A percentile compares a stretch with the other conserved stretches of the same genome.
Conservation (phyloP, 1,284 basidiomycete species). For the Boletus subluridellus region DNA sequence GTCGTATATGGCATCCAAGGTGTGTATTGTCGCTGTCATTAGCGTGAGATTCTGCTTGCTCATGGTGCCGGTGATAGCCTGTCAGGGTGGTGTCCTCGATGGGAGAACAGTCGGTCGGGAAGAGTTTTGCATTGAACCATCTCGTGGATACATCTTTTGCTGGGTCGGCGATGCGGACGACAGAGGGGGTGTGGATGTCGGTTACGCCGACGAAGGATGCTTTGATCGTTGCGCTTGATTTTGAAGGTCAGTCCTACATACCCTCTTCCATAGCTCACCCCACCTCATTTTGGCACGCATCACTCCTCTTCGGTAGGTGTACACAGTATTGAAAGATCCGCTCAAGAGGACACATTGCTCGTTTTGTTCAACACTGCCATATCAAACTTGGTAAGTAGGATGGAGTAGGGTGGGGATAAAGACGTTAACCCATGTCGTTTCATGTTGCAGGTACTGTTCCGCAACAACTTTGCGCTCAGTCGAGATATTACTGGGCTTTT, state of each 20-base stretch:
- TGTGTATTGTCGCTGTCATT: slow-evolving; percentile 13
- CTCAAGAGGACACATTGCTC: slow-evolving; percentile 60
- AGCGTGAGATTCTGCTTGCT: slow-evolving; percentile 16
- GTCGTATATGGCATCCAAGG: slow-evolving; percentile 59
- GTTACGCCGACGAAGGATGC: slow-evolving; percentile 56
- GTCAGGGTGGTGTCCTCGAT: too few species aligned
- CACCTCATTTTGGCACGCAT: not conserved
- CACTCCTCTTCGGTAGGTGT: slow-evolving; percentile 41
- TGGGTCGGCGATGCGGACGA: slow-evolving; percentile 35
- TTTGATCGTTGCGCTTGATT: slow-evolving; percentile 59
- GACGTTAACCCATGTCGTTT: not conserved
- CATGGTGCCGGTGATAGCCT: too few species aligned
- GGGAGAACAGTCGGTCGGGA: too few species aligned
- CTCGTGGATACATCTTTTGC: too few species aligned
- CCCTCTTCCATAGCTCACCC: not conserved
- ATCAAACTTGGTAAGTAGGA: slow-evolving; percentile 45
- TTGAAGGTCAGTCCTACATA: slow-evolving; percentile 45
- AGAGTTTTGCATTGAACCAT: too few species aligned
- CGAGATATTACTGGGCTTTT: slow-evolving; percentile 59
- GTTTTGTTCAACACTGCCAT: slow-evolving; percentile 64
- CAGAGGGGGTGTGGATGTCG: slow-evolving; percentile 67
- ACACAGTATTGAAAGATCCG: slow-evolving; percentile 59
- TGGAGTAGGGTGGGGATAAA: accelerated
- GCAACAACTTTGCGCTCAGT: slow-evolving; percentile 61
- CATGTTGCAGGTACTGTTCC: slow-evolving; percentile 49